Evolutionary conservation across 2,329 filamentous ascomycete genomes (phyloP).

Genomic region (Colletotrichum echinochloae): DNA sequence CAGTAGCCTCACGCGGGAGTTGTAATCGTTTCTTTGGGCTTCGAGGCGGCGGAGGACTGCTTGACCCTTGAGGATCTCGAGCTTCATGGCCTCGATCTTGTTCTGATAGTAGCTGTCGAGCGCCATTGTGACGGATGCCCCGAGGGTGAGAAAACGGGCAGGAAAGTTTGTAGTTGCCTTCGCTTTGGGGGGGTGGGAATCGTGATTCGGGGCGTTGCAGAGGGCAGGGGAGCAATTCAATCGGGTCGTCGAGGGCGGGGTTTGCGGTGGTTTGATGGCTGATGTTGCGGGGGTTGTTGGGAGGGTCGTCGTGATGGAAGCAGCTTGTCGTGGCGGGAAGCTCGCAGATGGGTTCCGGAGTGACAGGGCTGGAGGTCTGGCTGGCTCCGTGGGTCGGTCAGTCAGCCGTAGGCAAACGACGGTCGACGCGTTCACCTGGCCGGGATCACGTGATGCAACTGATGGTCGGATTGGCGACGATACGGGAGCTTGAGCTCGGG

Average conservation of each 20-base stretch:
- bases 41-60: slow-evolving; percentile 94
- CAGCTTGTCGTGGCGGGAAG: slow-evolving; percentile 41
- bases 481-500: slow-evolving; percentile 18
- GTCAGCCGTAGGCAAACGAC: slow-evolving; percentile 42
- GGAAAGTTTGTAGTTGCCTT: slow-evolving; percentile 4
- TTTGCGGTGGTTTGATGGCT: slow-evolving; percentile 36
- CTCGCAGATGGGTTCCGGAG: slow-evolving; percentile 36
- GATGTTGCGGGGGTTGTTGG: slow-evolving; percentile 30
- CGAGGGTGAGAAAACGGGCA: slow-evolving; percentile 39
- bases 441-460: slow-evolving; percentile 15
- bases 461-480: slow-evolving; percentile 11
- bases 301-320: slow-evolving; percentile 38
- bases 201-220: neutral
- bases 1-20: slow-evolving; percentile 93
- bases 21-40: slow-evolving; percentile 99
- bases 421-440: slow-evolving; percentile 39
- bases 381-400: slow-evolving; percentile 33
- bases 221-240: slow-evolving; percentile 24
- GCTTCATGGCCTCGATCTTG: slow-evolving; percentile 99
- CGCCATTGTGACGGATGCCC: slow-evolving; percentile 78
- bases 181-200: neutral
- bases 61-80: slow-evolving; percentile 99
- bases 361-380: slow-evolving; percentile 39
- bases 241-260: slow-evolving; percentile 20
- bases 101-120: slow-evolving; percentile 99